Evolutionary conservation across 177 flowering plant species (phyloP), one percentile per base, ranked within the genome.

Genomic region (Vitis hybrid): DNA sequence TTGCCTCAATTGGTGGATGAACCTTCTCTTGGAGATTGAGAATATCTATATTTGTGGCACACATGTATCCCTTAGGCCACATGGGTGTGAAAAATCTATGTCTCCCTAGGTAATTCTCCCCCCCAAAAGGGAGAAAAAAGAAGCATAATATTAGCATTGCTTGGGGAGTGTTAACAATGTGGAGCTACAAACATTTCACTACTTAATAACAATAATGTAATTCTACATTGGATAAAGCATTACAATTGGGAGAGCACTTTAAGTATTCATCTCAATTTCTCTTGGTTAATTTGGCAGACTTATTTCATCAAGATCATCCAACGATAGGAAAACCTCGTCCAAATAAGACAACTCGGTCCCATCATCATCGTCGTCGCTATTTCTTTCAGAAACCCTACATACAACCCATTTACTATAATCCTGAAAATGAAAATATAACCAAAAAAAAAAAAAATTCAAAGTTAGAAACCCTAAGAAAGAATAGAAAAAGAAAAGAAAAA

Each of bases 301-400:
- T 73, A 91, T 88, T 77, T 93, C 98, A 57, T 93, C 97, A 13
- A 86, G 83, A 73, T 93, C 97, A 62, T 93, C 98, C 56, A 93
- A 72, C 0, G 97, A 89, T 70, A 93, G 77, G 83, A 89, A 93
- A 40, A 91, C 90, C 78, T 93, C 97, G 66, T 93, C 98, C 77
- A 93, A 72, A 74, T 95, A 90, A 11, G 98, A 93, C 2, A 93
- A 91, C 63, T 87, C 92, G 4, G 75, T 56, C 15, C 84, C 87
- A 63, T 81, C 86, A 52, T 81, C 81, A 6, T 82, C 85, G 5
- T 81, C 88, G 14, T 77, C 86, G 13, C 57, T 52, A 6, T 74
- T 72, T 24, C 71, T 60, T 68, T 91, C 89, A 60, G 77, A 84
- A 6, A 91, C 94, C 76, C 93, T 82, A 69, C 98, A 90, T 0